Evolutionary conservation across 140 eudicot genomes (phyloP), one percentile per base, ranked within the genome.

Genomic region (Bidens hawaiensis): DNA sequence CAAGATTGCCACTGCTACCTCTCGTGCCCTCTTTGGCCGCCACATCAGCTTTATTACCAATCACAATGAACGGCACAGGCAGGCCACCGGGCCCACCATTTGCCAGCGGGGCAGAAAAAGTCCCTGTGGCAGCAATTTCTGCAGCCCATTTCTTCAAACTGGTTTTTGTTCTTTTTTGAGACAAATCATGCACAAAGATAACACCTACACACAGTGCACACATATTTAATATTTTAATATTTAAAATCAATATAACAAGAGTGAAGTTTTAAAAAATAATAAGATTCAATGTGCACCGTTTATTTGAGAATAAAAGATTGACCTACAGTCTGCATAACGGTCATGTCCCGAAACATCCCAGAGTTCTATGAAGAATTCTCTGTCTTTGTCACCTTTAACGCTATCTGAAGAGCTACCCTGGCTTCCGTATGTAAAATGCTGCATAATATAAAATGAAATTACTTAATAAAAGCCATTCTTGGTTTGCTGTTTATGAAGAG

Each of bases 271-370:
- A 30, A 68, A 25, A 36, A 59, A 34, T 41, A 50, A 58, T 5
- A 63, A 67, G 66, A 34, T 46, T n/a, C 38, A 67, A 41, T 7
- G 26, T 72, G 70, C 69, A 93, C 99, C 99, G 50, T 93, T 93
- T 33, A 93, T 81, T 70, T 93, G 99, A 60, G 99, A 85, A 77
- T 93, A 93, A 71, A 93, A 93, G 54, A 93, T 83, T 76, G 99
- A 93, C 21, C 99, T 89, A 30, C 99, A 93, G 69, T 93, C 96
- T 76, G 88, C 76, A 67, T 93, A 88, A 11, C 89, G 81, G 4
- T 88, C 99, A 77, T 93, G 96, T 34, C 99, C 99, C 8, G 95
- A 93, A 8, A 93, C 80, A 78, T 93, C 99, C 99, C 99, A 93
- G 16, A 93, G 93, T 76, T 93, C 99, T 62, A 93, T 67, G 50